Conservation (phyloP, 331 rosid genomes). For the Quercus lobata region DNA sequence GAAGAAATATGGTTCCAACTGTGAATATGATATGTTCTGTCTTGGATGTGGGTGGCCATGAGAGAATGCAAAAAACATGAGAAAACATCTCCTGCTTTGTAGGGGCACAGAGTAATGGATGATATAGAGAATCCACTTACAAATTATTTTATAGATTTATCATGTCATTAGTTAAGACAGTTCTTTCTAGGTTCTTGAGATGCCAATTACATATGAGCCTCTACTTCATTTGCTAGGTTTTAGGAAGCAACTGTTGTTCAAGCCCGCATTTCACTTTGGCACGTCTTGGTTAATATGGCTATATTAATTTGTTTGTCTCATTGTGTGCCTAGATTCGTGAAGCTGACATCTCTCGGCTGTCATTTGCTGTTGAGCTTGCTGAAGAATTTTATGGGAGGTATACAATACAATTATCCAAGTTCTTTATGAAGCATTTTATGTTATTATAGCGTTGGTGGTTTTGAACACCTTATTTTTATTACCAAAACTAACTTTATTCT, state of each 20-base stretch:
- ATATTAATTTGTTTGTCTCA: conserved; percentile 19
- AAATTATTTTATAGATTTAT: neutral
- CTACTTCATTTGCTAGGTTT: neutral
- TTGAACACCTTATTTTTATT: neutral
- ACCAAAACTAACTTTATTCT: conserved; percentile 38
- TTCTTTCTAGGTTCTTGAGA: neutral
- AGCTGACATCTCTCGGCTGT: conserved; percentile 92
- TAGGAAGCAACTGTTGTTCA: neutral
- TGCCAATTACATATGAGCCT: neutral
- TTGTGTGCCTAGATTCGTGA: conserved; percentile 74
- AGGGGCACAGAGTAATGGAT: neutral
- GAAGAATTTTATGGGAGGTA: conserved; percentile 99
- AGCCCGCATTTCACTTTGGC: neutral
- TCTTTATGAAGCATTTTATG: conserved; percentile 5
- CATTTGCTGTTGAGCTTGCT: conserved; percentile 98
- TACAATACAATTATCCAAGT: conserved; percentile 22
- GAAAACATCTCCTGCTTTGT: neutral
- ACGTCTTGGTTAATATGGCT: neutral
- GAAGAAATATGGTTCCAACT: neutral
- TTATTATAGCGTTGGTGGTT: conserved; percentile 1
- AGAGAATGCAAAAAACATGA: neutral
- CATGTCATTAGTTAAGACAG: neutral
- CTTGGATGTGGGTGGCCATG: neutral
- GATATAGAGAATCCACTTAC: neutral
- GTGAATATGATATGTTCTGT: neutral